Evolutionary conservation across 2,329 filamentous ascomycete genomes (phyloP).

Genomic region (Lecanicillium sp.): DNA sequence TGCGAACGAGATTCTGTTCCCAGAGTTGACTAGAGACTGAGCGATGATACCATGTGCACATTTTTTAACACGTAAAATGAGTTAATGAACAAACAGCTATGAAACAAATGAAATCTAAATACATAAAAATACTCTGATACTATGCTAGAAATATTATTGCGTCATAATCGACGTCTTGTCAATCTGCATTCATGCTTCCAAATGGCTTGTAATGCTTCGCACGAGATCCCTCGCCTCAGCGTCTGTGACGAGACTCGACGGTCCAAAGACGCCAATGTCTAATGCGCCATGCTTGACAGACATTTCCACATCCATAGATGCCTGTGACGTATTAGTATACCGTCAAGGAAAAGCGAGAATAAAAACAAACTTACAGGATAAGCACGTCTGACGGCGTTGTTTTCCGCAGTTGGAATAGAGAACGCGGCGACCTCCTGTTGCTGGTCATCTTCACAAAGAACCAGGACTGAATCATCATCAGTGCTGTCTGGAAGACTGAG

Average conservation of each 20-base stretch:
- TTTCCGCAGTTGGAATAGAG: slow-evolving; percentile 9
- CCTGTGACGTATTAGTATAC: slow-evolving; percentile 17
- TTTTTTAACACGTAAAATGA: neutral
- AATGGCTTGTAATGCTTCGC: slow-evolving; percentile 12
- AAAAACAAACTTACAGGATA: slow-evolving; percentile 19
- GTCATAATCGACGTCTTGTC: neutral
- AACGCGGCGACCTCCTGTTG: too few relatives aligned
- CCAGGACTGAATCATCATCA: neutral
- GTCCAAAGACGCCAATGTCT: slow-evolving; percentile 34
- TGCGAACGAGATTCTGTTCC: slow-evolving; percentile 50
- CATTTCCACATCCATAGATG: slow-evolving; percentile 33
- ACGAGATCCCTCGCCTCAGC: slow-evolving; percentile 19
- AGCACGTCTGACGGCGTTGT: slow-evolving; percentile 14
- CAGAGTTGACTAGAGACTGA: slow-evolving; percentile 30
- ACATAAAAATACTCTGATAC: too few relatives aligned
- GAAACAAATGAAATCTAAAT: neutral
- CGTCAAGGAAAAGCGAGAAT: neutral
- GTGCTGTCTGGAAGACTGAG: slow-evolving; percentile 41
- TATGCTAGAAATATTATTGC: too few relatives aligned
- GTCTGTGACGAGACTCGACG: slow-evolving; percentile 16
- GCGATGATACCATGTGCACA: neutral
- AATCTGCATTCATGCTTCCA: slow-evolving; percentile 11
- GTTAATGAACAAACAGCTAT: neutral
- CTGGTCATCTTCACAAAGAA: neutral
- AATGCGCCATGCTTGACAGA: slow-evolving; percentile 22